Base-by-base conservation (phyloP, 768 basidiomycete genomes). In the Rickenella mellea region DNA sequence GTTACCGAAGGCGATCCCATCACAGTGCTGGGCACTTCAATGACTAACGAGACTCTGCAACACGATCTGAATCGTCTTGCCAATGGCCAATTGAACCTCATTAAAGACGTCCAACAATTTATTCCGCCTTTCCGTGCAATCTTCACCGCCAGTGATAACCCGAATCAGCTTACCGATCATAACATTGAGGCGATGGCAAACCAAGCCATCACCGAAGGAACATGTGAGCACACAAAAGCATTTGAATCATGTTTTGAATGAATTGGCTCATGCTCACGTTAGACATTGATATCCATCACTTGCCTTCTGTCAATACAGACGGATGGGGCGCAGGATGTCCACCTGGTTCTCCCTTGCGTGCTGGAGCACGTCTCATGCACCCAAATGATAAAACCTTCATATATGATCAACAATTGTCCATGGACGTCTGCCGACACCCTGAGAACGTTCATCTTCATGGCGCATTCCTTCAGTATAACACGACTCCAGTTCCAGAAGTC, bases 91-190 rank as follows among this genome's bases (percentile, higher is more conserved):
- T 14, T 62, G 19, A 28, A 33, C 1, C 43, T 64, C 2, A 14
- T 68, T 1, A 40, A 47, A 27, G 56, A 56, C 7, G 47, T 66
- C 1, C 48, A 59, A 42, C 26, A 49, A 12, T 49, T 48, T 4
- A 33, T 68, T 5, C 67, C 65, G 0, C 53, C 59, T 1, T 41
- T 68, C 6, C 54, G 61, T 2, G 47, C 62, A 5, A 48, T 57
- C 0, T 43, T 66, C 30, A 58, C 53, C 3, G 55, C 57, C 5
- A 47, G 47, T 24, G 66, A 63, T 37, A 55, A 51, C 11, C 63
- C 63, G 0, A n/a, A n/a, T n/a, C n/a, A n/a, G n/a, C n/a, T n/a
- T n/a, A n/a, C n/a, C n/a, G n/a, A n/a, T n/a, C n/a, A n/a, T n/a
- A n/a, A n/a, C n/a, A n/a, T n/a, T n/a, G n/a, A n/a, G n/a, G n/a